phyloP scores from a whole-genome alignment of 2,329 filamentous ascomycete genomes.

The Aureobasidium sp. region DNA sequence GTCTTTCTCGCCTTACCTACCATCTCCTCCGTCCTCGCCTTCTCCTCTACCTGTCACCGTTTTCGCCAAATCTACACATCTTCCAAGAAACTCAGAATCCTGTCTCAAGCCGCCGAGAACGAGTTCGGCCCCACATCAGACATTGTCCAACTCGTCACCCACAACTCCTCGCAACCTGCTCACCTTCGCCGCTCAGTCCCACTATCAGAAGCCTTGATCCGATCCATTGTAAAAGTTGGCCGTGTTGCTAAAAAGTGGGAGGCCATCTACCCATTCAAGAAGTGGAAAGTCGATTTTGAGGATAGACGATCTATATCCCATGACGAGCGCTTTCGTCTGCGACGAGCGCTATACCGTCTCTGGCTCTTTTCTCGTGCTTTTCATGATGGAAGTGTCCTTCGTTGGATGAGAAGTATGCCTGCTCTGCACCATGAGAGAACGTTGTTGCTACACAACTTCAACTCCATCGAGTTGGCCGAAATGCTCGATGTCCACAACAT shows the following conservation, averaged over 20 bases:
- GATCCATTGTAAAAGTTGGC: constrained; percentile 46
- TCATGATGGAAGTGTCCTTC: constrained; percentile 43
- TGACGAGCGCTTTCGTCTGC: constrained; percentile 42
- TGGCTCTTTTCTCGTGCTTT: constrained; percentile 54
- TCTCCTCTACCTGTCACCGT: constrained; percentile 47
- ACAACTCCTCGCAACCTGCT: constrained; percentile 50
- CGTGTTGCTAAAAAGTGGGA: constrained; percentile 49
- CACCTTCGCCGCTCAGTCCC: constrained; percentile 45
- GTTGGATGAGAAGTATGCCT: constrained; percentile 40
- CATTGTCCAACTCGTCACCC: constrained; percentile 50
- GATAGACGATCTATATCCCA: constrained; percentile 44
- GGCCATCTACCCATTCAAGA: constrained; percentile 53
- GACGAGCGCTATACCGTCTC: constrained; percentile 50
- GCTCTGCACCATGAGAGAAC: constrained; percentile 43
- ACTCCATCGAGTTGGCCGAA: constrained; percentile 45
- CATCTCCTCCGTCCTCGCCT: constrained; percentile 44
- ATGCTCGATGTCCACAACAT: constrained; percentile 49
- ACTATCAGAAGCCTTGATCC: constrained; percentile 46
- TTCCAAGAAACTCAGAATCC: constrained; percentile 46
- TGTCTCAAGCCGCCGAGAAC: constrained; percentile 43
- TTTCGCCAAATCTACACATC: constrained; percentile 44
- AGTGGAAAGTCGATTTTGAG: constrained; percentile 51
- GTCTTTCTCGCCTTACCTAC: constrained; percentile 46
- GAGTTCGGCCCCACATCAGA: constrained; percentile 52
- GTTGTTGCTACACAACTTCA: constrained; percentile 51